phyloP scores from a whole-genome alignment of 495 filamentous ascomycete genomes.

The Penicillium samsonianum region DNA sequence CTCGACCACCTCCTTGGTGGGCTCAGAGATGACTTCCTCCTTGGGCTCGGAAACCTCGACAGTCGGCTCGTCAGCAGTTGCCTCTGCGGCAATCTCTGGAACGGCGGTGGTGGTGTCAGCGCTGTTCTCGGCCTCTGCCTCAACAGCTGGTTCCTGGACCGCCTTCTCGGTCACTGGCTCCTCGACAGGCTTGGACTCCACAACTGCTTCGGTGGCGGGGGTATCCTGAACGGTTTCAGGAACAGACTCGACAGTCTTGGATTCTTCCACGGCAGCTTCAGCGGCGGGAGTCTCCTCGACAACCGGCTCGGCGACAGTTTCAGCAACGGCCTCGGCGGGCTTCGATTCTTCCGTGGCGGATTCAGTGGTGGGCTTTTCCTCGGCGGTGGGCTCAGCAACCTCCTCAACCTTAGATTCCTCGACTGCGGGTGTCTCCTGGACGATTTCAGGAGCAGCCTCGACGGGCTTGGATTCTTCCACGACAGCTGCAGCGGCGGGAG shows the following conservation, averaged over 20 bases:
- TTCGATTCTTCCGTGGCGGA: background rate
- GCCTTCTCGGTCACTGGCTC: conserved; percentile 13
- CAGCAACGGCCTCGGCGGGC: background rate
- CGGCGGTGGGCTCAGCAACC: conserved; percentile 11
- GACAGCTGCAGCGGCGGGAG: background rate
- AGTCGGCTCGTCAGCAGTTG: background rate
- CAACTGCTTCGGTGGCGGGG: background rate
- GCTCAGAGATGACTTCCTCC: conserved; percentile 4
- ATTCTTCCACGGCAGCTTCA: background rate
- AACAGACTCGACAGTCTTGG: background rate
- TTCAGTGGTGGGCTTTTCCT: conserved; percentile 17
- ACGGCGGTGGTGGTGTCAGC: background rate
- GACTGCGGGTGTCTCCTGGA: conserved; percentile 15
- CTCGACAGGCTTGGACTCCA: conserved; percentile 10
- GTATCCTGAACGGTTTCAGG: background rate
- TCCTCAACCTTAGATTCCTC: conserved; percentile 19
- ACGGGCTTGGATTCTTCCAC: background rate
- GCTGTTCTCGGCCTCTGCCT: conserved; percentile 13
- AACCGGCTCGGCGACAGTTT: background rate
- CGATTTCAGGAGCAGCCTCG: background rate
- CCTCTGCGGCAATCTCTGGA: conserved; percentile 7
- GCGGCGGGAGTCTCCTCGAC: background rate
- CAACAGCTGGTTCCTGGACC: conserved; percentile 11
- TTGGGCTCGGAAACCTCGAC: conserved; percentile 9
- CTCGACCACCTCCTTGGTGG: conserved; percentile 8